Percentiles rank a stretch among this genome's conserved stretches.
Evolutionary conservation across 306 rosid species (phyloP).

Genomic region (Glycyrrhiza uralensis): DNA sequence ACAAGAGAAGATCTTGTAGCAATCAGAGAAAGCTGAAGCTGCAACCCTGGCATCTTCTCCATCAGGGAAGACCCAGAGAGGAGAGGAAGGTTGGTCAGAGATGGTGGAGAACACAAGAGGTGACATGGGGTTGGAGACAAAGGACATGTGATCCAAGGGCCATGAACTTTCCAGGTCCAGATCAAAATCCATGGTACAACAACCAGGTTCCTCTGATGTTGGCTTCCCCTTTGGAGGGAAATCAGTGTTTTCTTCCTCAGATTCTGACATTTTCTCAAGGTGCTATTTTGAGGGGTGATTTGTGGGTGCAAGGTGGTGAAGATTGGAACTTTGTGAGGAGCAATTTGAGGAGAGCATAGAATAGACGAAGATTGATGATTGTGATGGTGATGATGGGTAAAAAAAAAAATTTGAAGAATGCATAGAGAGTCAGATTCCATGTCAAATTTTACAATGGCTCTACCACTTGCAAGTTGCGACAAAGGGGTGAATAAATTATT

Average conservation of each 20-base stretch:
- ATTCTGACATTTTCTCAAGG: conserved; percentile 45
- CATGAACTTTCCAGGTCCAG: conserved; percentile 64
- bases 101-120: conserved; percentile 46
- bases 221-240: conserved; percentile 38
- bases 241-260: conserved; percentile 48
- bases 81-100: conserved; percentile 61
- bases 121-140: conserved; percentile 56
- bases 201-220: background rate
- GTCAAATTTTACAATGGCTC: conserved; percentile 1
- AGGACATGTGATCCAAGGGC: conserved; percentile 72
- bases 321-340: conserved; percentile 18
- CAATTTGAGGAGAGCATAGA: background rate
- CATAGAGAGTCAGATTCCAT: conserved; percentile 12
- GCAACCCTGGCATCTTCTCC: conserved; percentile 33
- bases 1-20: conserved; percentile 47
- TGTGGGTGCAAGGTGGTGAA: conserved; percentile 4
- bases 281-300: background rate
- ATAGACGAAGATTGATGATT: background rate
- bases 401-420: conserved; percentile 2
- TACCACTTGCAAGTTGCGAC: conserved; percentile 38
- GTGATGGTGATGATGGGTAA: background rate
- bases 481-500: conserved; percentile 26
- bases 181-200: conserved; percentile 67
- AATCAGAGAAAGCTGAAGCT: conserved; percentile 44
- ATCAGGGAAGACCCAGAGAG: conserved; percentile 68